Evolutionary conservation across 768 basidiomycete genomes (phyloP).

Genomic region (Kwoniella dejecticola): DNA sequence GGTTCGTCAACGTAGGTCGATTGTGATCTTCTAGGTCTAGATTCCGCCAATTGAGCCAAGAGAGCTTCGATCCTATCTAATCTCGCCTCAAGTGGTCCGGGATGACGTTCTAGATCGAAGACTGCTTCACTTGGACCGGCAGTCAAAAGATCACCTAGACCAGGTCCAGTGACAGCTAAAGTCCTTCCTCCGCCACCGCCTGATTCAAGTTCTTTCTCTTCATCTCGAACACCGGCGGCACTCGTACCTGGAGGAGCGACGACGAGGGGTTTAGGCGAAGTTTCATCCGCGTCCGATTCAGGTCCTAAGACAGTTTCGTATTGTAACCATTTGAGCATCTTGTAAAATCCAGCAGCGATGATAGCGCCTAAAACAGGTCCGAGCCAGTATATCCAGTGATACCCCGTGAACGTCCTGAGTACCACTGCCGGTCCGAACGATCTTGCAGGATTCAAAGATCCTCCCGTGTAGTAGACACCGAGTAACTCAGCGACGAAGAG

Average conservation of each 20-base stretch:
- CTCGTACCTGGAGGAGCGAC: slow-evolving; percentile 8
- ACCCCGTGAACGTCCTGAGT: slow-evolving; percentile 35
- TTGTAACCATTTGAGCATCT: slow-evolving; percentile 53
- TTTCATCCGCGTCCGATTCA: slow-evolving; percentile 32
- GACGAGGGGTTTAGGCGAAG: not conserved
- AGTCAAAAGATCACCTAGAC: slow-evolving; percentile 52
- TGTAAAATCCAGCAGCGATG: slow-evolving; percentile 54
- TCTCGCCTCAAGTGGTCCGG: slow-evolving; percentile 26
- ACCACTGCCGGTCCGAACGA: slow-evolving; percentile 52
- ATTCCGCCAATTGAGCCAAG: slow-evolving; percentile 24
- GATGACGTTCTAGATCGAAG: slow-evolving; percentile 35
- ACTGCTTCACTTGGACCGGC: slow-evolving; percentile 30
- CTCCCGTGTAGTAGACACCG: slow-evolving; percentile 55
- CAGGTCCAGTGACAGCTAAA: slow-evolving; percentile 48
- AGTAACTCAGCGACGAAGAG: slow-evolving; percentile 54
- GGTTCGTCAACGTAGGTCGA: slow-evolving; percentile 25
- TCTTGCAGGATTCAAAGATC: slow-evolving; percentile 54
- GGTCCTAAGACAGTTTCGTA: slow-evolving; percentile 55
- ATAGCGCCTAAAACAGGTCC: slow-evolving; percentile 51
- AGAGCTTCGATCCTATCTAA: slow-evolving; percentile 45
- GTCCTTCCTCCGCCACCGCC: slow-evolving; percentile 24
- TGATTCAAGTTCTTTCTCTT: slow-evolving; percentile 23
- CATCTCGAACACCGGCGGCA: slow-evolving; percentile 17
- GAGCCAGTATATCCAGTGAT: slow-evolving; percentile 55
- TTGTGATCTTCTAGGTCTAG: slow-evolving; percentile 9